phyloP scores from a whole-genome alignment of 1,284 basidiomycete genomes.

The Malassezia pachydermatis region DNA sequence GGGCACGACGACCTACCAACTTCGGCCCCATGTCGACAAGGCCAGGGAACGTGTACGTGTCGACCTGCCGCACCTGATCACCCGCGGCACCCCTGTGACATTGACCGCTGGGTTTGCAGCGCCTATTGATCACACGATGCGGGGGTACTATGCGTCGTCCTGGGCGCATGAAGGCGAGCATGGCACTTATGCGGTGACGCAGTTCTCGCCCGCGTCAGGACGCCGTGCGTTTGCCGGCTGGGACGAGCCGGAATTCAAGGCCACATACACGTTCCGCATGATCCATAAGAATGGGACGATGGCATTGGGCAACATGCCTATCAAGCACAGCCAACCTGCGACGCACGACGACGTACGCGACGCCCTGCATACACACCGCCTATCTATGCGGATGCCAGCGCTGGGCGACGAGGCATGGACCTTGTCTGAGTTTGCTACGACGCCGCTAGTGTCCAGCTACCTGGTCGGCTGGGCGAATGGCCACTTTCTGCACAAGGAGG shows the following conservation, averaged over 20 bases:
- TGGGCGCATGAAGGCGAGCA: constrained; percentile 49
- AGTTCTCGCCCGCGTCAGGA: constrained; percentile 67
- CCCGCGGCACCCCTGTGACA: constrained; percentile 16
- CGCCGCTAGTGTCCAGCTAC: constrained; percentile 67
- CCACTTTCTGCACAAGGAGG: constrained; percentile 61
- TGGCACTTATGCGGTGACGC: constrained; percentile 31
- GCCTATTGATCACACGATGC: constrained; percentile 22
- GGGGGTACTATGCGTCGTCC: constrained; percentile 23
- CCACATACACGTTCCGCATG: constrained; percentile 68
- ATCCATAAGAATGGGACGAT: constrained; percentile 62
- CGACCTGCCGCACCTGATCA: constrained; percentile 12
- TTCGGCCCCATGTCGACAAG: constrained; percentile 50
- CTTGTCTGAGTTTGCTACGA: constrained; percentile 30
- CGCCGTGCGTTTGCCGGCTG: constrained; percentile 56
- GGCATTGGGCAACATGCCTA: constrained; percentile 66
- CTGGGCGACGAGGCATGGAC: constrained; percentile 48
- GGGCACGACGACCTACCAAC: constrained; percentile 53
- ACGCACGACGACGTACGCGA: constrained; percentile 11
- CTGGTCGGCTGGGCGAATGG: constrained; percentile 86
- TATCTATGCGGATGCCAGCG: constrained; percentile 56
- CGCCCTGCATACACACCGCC: constrained; percentile 52
- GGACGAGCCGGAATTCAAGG: constrained; percentile 89
- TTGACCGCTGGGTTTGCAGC: constrained; percentile 20
- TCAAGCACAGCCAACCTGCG: not conserved
- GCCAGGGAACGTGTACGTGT: constrained; percentile 21